Percentiles rank a stretch among this genome's conserved stretches.
Evolutionary conservation across 768 basidiomycete genomes (phyloP).

Genomic region (Lactarius pseudohatsudake): DNA sequence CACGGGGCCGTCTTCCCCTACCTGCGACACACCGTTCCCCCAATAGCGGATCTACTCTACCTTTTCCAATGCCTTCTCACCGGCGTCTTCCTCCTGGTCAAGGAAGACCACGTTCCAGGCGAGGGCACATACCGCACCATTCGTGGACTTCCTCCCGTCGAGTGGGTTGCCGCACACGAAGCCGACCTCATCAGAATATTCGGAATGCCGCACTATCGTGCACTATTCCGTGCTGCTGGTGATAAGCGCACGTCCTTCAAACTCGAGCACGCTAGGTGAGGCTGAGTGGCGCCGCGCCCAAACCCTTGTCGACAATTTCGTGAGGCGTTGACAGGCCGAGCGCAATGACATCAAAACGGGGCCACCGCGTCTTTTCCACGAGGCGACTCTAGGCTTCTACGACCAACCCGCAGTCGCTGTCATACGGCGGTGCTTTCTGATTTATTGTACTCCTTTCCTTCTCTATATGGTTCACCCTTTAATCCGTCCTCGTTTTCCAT

Average conservation of each 20-base stretch:
- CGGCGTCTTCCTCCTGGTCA: slow-evolving; percentile 52
- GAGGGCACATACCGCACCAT: slow-evolving; percentile 71
- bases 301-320: slow-evolving; percentile 30
- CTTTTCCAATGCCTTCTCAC: slow-evolving; percentile 45
- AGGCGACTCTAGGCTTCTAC: slow-evolving; percentile 25
- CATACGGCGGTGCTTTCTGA: slow-evolving; percentile 16
- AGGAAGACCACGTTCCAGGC: slow-evolving; percentile 67
- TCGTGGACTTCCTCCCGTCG: slow-evolving; percentile 72
- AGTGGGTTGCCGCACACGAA: slow-evolving; percentile 76
- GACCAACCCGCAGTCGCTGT: slow-evolving; percentile 16
- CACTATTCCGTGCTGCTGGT: slow-evolving; percentile 69
- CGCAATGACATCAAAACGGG: slow-evolving; percentile 31
- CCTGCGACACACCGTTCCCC: slow-evolving; percentile 40
- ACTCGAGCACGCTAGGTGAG: slow-evolving; percentile 54
- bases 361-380: slow-evolving; percentile 30
- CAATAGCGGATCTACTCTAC: slow-evolving; percentile 41
- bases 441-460: slow-evolving; percentile 13
- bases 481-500: slow-evolving; percentile 18
- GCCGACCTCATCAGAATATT: slow-evolving; percentile 68
- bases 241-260: slow-evolving; percentile 73
- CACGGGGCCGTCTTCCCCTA: slow-evolving; percentile 44
- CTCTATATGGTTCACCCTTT: slow-evolving; percentile 11
- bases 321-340: slow-evolving; percentile 26
- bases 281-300: slow-evolving; percentile 1
- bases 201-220: slow-evolving; percentile 67